A percentile compares a stretch with the other conserved stretches of the same genome.
Evolutionary conservation across 352 stramenopile genomes (phyloP).

Genomic region (Globisporangium okanoganense): DNA sequence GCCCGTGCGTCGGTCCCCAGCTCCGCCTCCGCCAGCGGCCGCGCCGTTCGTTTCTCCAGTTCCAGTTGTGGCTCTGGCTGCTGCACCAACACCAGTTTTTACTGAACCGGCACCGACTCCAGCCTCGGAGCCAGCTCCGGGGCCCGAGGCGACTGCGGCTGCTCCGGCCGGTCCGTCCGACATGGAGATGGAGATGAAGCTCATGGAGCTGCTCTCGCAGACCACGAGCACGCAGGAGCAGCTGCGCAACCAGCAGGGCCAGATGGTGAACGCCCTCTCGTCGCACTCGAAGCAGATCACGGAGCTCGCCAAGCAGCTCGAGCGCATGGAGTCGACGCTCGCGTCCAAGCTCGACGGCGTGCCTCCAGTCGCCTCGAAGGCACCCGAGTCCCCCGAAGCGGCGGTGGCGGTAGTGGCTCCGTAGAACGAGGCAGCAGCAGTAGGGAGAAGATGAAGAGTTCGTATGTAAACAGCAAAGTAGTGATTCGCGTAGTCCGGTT

Average conservation of each 20-base stretch:
- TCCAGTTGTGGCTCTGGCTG: background rate
- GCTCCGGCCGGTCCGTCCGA: no score
- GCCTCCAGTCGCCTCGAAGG: no score
- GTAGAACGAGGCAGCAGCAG: no score
- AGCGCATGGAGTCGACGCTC: constrained; percentile 74
- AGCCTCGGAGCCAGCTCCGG: background rate
- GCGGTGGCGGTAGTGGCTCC: no score
- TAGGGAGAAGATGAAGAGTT: no score
- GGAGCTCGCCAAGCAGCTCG: constrained; percentile 74
- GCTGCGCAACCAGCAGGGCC: constrained; percentile 68
- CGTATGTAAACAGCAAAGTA: no score
- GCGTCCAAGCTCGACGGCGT: constrained; percentile 59
- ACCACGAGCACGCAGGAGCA: constrained; percentile 81
- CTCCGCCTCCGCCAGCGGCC: constrained; percentile 12
- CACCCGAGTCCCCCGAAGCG: no score
- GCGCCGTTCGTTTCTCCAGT: constrained; percentile 6
- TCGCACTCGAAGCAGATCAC: constrained; percentile 78
- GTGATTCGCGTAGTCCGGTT: no score
- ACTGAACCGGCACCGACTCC: background rate
- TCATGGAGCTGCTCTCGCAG: constrained; percentile 75
- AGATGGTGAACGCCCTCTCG: constrained; percentile 78
- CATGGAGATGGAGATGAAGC: constrained; percentile 68
- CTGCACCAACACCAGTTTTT: background rate
- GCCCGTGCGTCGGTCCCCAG: constrained; percentile 13
- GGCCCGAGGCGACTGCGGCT: no score